These are phyloP conservation scores for Geum urbanum DNA, from an alignment of 306 rosid species.

Conservation along the genomic window DNA sequence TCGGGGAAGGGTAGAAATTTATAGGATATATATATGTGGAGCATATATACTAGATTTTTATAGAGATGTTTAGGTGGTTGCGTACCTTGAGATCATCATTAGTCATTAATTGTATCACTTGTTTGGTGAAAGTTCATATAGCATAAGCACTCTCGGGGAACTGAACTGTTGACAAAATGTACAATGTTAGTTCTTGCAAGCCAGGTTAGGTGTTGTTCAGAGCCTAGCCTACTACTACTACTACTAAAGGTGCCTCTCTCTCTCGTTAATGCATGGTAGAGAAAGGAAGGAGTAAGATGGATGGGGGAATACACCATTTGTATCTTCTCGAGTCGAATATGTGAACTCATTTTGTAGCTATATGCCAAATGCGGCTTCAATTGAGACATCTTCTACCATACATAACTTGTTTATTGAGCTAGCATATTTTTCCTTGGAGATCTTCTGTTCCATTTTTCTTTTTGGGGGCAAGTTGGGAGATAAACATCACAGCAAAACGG, in stretches of 20 bases:
- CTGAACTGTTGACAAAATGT: conserved; percentile 43
- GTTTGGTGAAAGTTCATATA: conserved; percentile 31
- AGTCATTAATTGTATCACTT: conserved; percentile 33
- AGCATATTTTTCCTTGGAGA: background rate
- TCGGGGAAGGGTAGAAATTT: conserved; percentile 29
- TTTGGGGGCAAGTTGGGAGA: background rate
- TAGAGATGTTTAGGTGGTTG: conserved; percentile 42
- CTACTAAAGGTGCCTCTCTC: background rate
- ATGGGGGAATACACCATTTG: conserved; percentile 15
- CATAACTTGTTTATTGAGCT: background rate
- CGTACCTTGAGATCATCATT: conserved; percentile 26
- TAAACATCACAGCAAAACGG: background rate
- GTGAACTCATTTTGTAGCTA: conserved; percentile 22
- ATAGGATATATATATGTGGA: conserved; percentile 51
- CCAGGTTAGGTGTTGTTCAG: conserved; percentile 24
- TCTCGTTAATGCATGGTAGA: conserved; percentile 16
- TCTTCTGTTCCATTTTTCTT: background rate
- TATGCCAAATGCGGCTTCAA: conserved; percentile 17
- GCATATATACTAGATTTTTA: conserved; percentile 45
- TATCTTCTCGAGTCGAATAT: conserved; percentile 13
- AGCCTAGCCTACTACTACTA: conserved; percentile 17
- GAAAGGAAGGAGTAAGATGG: conserved; percentile 29
- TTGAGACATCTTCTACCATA: background rate
- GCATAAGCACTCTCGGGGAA: conserved; percentile 43
- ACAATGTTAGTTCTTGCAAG: conserved; percentile 41